These are phyloP conservation scores for Colletotrichum endophyticum DNA, from an alignment of 2,329 filamentous ascomycete species.

Conservation along the genomic window DNA sequence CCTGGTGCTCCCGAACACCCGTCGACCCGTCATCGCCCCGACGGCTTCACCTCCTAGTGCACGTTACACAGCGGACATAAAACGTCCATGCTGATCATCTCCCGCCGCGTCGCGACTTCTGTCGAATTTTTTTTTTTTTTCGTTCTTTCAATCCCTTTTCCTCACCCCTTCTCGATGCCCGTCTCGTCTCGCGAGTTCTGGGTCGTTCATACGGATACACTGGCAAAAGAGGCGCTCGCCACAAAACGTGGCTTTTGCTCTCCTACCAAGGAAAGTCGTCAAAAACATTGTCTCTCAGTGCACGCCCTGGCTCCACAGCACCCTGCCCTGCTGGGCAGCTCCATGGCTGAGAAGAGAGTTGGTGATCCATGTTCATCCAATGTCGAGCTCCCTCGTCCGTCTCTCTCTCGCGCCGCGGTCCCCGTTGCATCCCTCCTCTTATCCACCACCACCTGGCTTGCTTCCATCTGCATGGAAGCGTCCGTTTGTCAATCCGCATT, in stretches of 20 bases:
- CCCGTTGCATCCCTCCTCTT: not conserved
- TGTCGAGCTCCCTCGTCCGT: not conserved
- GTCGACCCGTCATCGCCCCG: not conserved
- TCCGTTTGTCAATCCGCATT: not conserved
- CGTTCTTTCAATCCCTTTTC: not conserved
- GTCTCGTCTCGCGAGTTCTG: not conserved
- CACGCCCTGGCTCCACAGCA: constrained; percentile 1
- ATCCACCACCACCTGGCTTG: not conserved
- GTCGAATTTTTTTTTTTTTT: not conserved
- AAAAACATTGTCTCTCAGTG: not conserved
- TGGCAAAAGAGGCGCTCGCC: not conserved
- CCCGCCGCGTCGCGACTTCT: not conserved
- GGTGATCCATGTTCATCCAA: constrained; percentile 11
- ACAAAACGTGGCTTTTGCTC: constrained; percentile 13
- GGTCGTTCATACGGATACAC: not conserved
- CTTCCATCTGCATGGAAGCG: constrained; percentile 8
- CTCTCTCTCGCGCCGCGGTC: not conserved
- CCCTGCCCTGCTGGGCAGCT: not conserved
- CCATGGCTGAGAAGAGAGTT: not conserved
- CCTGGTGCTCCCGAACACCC: constrained; percentile 8
- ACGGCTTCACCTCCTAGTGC: not conserved
- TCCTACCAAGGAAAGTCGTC: not conserved
- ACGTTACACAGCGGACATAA: not conserved
- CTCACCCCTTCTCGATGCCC: not conserved
- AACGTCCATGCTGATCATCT: not conserved